These are phyloP conservation scores for Rhodotorula babjevae DNA, from an alignment of 768 basidiomycete species.

Conservation along the genomic window DNA sequence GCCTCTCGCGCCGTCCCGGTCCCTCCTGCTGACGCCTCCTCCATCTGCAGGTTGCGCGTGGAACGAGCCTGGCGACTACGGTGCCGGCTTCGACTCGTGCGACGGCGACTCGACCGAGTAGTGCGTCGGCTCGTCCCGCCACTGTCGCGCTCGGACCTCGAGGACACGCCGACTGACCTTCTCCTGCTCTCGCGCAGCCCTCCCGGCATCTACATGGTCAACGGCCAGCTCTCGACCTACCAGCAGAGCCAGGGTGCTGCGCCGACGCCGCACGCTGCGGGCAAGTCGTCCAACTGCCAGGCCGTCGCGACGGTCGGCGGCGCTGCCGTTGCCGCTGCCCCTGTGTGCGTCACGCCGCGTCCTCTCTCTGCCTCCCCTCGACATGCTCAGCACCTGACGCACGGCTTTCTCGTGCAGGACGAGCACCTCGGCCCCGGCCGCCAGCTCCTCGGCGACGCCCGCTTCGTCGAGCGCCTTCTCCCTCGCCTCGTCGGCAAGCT, in stretches of 20 bases:
- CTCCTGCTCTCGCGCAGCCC: not conserved
- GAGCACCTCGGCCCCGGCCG: not conserved
- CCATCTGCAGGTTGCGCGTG: slow-evolving; percentile 35
- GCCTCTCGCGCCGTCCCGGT: no score
- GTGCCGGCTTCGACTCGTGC: slow-evolving; percentile 51
- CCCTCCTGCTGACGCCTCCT: no score
- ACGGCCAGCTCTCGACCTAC: slow-evolving; percentile 49
- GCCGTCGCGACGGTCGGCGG: slow-evolving; percentile 56
- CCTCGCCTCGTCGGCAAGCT: not conserved
- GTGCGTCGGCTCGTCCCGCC: not conserved
- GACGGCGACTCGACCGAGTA: slow-evolving; percentile 45
- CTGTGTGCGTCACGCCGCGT: slow-evolving; percentile 37
- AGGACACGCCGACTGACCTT: not conserved
- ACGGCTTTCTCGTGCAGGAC: not conserved
- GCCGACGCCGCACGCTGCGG: slow-evolving; percentile 52
- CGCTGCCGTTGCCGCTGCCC: slow-evolving; percentile 35
- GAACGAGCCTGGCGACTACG: slow-evolving; percentile 43
- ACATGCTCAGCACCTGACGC: not conserved
- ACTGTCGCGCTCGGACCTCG: no score
- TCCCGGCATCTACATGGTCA: slow-evolving; percentile 47
- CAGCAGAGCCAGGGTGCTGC: slow-evolving; percentile 49
- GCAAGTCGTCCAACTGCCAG: slow-evolving; percentile 61
- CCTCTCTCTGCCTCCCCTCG: slow-evolving; percentile 1
- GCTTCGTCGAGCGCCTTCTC: slow-evolving; percentile 47
- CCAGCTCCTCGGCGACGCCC: slow-evolving; percentile 45